Evolutionary conservation across 2,329 filamentous ascomycete genomes (phyloP), one percentile per base, ranked within the genome.

Genomic region (Harringtonia lauricola): DNA sequence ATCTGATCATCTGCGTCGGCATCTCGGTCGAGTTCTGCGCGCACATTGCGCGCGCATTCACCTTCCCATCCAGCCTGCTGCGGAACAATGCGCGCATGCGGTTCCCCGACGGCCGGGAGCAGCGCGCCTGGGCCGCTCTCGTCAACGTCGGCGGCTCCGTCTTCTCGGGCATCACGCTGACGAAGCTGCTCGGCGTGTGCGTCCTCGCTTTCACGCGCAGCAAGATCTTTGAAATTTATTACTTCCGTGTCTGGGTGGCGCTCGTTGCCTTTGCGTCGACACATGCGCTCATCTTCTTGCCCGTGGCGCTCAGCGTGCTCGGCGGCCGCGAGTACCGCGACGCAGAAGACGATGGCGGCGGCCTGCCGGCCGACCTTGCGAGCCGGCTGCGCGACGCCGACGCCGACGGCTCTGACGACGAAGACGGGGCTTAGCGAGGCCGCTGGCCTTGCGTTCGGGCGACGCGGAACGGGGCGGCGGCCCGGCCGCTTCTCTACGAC

Each of bases 151-250:
- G 92, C 3, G 86, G 85, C 7, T 92, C 85, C 37, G 94, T 98
- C 13, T 94, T 98, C 57, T 94, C 85, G 28, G 92, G 92, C 2
- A 98, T 98, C 60, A 96, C 90, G 0, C 72, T 98, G 42, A 98
- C 92, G 2, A 98, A 98, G 64, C 73, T 98, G 2, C 69, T 98
- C 2, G 92, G 92, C 4, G 90, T 98, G 1, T 82, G 75, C 37
- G 92, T 98, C 30, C 70, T 98, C 18, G 92, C 92, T 0, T 98
- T 95, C 57, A 98, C 92, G 8, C 72, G 86, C 41, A 94, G 86
- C 62, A 98, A 96, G 76, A 98, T 98, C 57, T 98, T 98, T 56
- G 94, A 98, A 67, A 87, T 98, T 46, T 98, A 98, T 66, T 98
- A 98, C 64, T 98, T 98, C 72, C 77, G 92, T 36, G 85, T 98